Base-by-base conservation (phyloP, 2,329 filamentous ascomycete genomes). In the Apiospora kogelbergensis region DNA sequence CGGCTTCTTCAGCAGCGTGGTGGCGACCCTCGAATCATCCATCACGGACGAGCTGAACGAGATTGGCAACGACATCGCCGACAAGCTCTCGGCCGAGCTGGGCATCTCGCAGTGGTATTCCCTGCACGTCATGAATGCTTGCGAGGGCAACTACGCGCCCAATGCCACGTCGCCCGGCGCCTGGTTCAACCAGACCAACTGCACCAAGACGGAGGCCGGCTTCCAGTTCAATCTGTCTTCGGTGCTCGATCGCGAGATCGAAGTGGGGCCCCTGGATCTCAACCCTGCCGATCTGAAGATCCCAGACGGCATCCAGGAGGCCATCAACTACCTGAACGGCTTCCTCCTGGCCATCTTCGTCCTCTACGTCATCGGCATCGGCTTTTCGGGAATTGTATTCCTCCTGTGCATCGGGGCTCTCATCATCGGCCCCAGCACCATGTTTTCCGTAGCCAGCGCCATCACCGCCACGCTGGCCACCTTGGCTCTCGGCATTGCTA, bases 91-190 rank as follows among this genome's bases (percentile, higher is more conserved):
- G 65, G 77, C 80, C 15, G 77, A 80, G n/a, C 76, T 86, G 37
- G 84, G 84, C 30, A 81, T 86, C 68, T 80, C 81, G 0, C 78
- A 86, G 70, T 86, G 84, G 84, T 86, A 86, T 72, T 85, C 84
- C 20, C 70, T 86, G 40, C 84, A 86, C 71, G 72, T 86, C 72
- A 83, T 84, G 82, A 79, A 80, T 46, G 75, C 79, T 4, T 86
- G 84, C 74, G 77, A 85, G 73, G 84, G 84, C 63, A 72, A 80
- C 72, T 86, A 81, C 71, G 78, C 79, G 48, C 83, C 83, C 40
- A 84, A 85, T 67, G 78, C 80, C 1, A 84, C 83, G 3, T 76
- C 68, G 10, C 72, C 76, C 3, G 74, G 74, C 33, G 76, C 80
- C 17, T 79, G 78, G 70, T 79, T 81, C 69, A 84, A 84, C 70